phyloP scores from a whole-genome alignment of 176 grass and related monocot genomes.

The Echinochloa phyllopogon region DNA sequence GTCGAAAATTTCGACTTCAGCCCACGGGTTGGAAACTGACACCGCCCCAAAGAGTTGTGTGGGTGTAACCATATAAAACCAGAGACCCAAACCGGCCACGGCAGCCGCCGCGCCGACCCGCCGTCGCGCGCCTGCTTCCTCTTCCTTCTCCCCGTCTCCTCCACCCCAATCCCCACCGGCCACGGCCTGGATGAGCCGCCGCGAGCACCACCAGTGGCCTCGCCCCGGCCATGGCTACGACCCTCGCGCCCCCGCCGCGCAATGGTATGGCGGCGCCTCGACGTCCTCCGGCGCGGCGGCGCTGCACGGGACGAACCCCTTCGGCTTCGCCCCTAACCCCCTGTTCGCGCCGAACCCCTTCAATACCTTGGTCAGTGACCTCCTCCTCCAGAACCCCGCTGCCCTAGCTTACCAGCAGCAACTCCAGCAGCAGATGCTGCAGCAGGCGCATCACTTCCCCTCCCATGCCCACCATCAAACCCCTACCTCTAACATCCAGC shows the following conservation, averaged over 20 bases:
- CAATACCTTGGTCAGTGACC: slow-evolving; percentile 30
- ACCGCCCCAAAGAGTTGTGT: too few species aligned
- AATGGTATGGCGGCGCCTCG: slow-evolving; percentile 39
- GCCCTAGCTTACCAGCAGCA: slow-evolving; percentile 42
- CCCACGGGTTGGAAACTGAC: background rate
- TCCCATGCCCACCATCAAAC: slow-evolving; percentile 38
- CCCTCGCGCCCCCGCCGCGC: slow-evolving; percentile 12
- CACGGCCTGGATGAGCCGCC: slow-evolving; percentile 37
- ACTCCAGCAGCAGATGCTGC: slow-evolving; percentile 31
- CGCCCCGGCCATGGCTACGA: slow-evolving; percentile 14
- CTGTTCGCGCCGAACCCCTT: slow-evolving; percentile 46
- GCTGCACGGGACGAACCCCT: slow-evolving; percentile 46
- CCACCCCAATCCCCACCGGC: background rate
- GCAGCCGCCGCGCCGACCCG: slow-evolving; percentile 31
- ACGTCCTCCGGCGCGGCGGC: slow-evolving; percentile 35
- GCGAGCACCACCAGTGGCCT: slow-evolving; percentile 20
- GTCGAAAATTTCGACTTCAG: background rate
- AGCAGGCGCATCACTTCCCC: background rate
- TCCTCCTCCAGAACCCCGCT: slow-evolving; percentile 60
- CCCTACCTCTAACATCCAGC: slow-evolving; percentile 33
- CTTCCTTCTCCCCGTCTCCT: background rate
- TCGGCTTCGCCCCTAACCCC: slow-evolving; percentile 46
- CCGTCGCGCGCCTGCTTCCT: slow-evolving; percentile 27
- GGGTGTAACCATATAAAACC: slow-evolving; percentile 1
- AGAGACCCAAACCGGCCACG: slow-evolving; percentile 8